Percentiles rank a stretch among this genome's conserved stretches.
Evolutionary conservation across 2,329 filamentous ascomycete species (phyloP).

Genomic region (Colletotrichum karsti): DNA sequence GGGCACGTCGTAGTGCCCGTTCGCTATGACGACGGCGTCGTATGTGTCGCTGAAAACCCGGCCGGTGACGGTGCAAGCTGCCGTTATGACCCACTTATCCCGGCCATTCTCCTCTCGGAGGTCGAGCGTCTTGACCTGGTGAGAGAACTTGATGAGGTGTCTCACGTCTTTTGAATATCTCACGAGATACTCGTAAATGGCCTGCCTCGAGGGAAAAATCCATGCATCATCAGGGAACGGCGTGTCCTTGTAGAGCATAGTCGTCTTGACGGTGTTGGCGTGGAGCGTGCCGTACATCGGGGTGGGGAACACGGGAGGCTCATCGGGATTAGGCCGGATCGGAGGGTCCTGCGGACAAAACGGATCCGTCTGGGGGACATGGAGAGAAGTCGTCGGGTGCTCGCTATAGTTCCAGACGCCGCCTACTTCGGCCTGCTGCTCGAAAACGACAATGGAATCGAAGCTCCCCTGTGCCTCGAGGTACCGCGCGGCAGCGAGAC

Average conservation of each 20-base stretch:
- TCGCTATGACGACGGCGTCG: slow-evolving; percentile 80
- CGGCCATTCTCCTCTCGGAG: slow-evolving; percentile 35
- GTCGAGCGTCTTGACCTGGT: slow-evolving; percentile 71
- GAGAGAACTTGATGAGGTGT: slow-evolving; percentile 74
- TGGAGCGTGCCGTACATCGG: slow-evolving; percentile 85
- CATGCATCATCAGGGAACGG: slow-evolving; percentile 70
- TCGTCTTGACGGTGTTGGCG: slow-evolving; percentile 82
- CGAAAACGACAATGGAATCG: slow-evolving; percentile 77
- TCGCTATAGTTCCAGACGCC: slow-evolving; percentile 87
- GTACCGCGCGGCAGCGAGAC: slow-evolving; percentile 83
- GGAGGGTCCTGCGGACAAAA: slow-evolving; percentile 71
- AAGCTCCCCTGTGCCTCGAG: slow-evolving; percentile 75
- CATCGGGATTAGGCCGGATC: slow-evolving; percentile 50
- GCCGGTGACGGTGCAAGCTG: slow-evolving; percentile 57
- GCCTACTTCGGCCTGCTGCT: slow-evolving; percentile 80
- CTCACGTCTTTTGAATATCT: slow-evolving; percentile 75
- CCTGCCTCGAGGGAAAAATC: slow-evolving; percentile 78
- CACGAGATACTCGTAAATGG: slow-evolving; percentile 78
- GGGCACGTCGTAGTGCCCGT: slow-evolving; percentile 77
- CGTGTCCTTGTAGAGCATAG: slow-evolving; percentile 84
- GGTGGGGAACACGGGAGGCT: slow-evolving; percentile 74
- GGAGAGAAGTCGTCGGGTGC: slow-evolving; percentile 53
- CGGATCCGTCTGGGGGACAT: slow-evolving; percentile 75
- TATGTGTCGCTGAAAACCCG: slow-evolving; percentile 58
- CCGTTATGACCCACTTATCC: slow-evolving; percentile 70